Evolutionary conservation across 2,329 filamentous ascomycete species (phyloP), one percentile per base, ranked within the genome.

Genomic region (Aureobasidium mangrovei): DNA sequence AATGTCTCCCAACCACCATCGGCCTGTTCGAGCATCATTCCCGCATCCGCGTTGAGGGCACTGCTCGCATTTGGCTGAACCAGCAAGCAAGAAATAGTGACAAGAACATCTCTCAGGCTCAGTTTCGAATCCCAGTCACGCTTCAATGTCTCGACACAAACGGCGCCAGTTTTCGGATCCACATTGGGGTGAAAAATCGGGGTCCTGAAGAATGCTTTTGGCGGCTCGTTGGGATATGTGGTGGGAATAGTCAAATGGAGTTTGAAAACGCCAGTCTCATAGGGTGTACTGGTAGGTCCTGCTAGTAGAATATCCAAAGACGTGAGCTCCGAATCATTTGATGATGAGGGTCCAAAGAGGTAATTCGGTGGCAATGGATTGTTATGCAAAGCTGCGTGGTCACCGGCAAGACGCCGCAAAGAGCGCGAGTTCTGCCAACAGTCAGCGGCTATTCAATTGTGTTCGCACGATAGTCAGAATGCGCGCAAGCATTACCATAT

Each of bases 161-260:
- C 79, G 0, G 76, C 77, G 4, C 81, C 81, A 0, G 77, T 79
- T n/a, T 72, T 69, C 51, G 82, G 78, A 58, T 84, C 81, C 47
- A 84, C 77, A 61, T 84, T 84, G 0, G 81, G 81, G 60, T 84
- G 81, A 74, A 80, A 84, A 59, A 84, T 78, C 4, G 75, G 72
- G 2, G 81, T 84, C 53, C 74, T 74, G 63, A 84, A 84, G 32
- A 74, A 73, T 2, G 81, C 81, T 39, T 80, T 83, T 0, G 77
- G 77, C 12, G 77, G 75, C 18, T 66, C 66, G 38, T 66, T 65
- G 8, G 77, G 77, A 60, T 83, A 82, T n/a, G 74, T 75, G 18
- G 74, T 69, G 0, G 81, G 81, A 33, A 84, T 81, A 43, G 77
- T 74, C 44, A 84, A 72, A 60, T 80, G 78, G 1, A 84, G 65